A percentile compares a stretch with the other conserved stretches of the same genome.
phyloP scores from a whole-genome alignment of 768 basidiomycete species.

The Rubroboletus satanas region DNA sequence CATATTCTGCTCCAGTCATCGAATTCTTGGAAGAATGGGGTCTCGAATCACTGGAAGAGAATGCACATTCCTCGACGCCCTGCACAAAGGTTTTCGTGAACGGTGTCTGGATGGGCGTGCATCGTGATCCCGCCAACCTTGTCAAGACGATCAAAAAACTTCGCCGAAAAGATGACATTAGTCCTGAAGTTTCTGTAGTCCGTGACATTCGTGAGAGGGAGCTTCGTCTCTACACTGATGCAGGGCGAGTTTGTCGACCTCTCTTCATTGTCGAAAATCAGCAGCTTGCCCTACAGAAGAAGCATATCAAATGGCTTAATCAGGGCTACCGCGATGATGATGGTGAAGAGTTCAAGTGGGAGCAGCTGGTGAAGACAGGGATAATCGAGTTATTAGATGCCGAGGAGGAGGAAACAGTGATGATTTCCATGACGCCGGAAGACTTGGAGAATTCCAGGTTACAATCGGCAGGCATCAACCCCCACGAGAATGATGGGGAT shows the following conservation, averaged over 20 bases:
- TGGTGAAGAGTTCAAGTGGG: constrained; percentile 73
- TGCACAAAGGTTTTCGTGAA: constrained; percentile 98
- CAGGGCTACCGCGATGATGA: constrained; percentile 56
- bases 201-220: constrained; percentile 97
- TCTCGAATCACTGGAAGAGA: constrained; percentile 91
- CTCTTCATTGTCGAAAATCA: constrained; percentile 96
- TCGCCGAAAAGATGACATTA: constrained; percentile 91
- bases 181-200: constrained; percentile 94
- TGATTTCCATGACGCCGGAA: constrained; percentile 99
- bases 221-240: constrained; percentile 91
- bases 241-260: constrained; percentile 94
- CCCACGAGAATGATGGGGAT: constrained; percentile 58
- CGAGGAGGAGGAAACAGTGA: constrained; percentile 98
- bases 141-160: constrained; percentile 92
- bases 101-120: constrained; percentile 99
- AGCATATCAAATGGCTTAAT: constrained; percentile 72
- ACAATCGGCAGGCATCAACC: constrained; percentile 55
- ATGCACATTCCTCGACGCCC: constrained; percentile 76
- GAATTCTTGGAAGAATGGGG: constrained; percentile 99
- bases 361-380: constrained; percentile 78
- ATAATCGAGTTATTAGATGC: constrained; percentile 94
- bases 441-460: constrained; percentile 84
- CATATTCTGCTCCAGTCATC: constrained; percentile 91
- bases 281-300: constrained; percentile 77
- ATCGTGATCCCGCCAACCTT: constrained; percentile 89